Evolutionary conservation across 1,284 basidiomycete genomes (phyloP).

Genomic region (Leccinum subrobustum): DNA sequence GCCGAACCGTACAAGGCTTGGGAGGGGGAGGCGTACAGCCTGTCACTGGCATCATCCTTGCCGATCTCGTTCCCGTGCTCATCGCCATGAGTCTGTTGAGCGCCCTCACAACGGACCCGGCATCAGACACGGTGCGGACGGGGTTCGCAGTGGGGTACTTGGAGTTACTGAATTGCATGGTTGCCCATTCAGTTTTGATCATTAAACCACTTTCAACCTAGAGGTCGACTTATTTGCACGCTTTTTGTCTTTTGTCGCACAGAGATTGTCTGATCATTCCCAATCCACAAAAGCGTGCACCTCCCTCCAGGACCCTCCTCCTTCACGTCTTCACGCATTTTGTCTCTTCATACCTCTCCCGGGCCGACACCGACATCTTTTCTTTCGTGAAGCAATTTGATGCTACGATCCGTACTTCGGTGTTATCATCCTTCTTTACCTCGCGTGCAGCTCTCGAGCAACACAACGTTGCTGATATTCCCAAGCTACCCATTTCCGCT

Average conservation of each 20-base stretch:
- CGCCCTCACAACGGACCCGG: no score
- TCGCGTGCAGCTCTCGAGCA: conserved; percentile 75
- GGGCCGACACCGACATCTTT: conserved; percentile 69
- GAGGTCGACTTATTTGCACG: conserved; percentile 76
- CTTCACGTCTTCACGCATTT: conserved; percentile 70
- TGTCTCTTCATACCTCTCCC: conserved; percentile 71
- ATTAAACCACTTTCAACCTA: conserved; percentile 58
- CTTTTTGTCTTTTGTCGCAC: conserved; percentile 75
- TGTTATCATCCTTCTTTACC: conserved; percentile 81
- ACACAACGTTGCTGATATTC: conserved; percentile 56
- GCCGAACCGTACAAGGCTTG: no score
- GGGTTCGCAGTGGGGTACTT: no score
- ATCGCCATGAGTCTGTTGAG: no score
- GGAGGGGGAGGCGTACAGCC: no score
- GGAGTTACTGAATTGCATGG: no score
- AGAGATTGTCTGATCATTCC: conserved; percentile 54
- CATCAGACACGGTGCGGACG: no score
- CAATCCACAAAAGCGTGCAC: conserved; percentile 57
- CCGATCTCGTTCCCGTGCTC: no score
- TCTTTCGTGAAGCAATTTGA: conserved; percentile 59
- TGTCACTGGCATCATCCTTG: no score
- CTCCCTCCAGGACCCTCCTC: conserved; percentile 50
- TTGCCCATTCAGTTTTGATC: conserved; percentile 24
- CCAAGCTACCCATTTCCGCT: conserved; percentile 66
- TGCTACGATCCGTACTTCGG: conserved; percentile 70